Conservation (phyloP, 164 flowering plant species). For the Cinnamomum chago region DNA sequence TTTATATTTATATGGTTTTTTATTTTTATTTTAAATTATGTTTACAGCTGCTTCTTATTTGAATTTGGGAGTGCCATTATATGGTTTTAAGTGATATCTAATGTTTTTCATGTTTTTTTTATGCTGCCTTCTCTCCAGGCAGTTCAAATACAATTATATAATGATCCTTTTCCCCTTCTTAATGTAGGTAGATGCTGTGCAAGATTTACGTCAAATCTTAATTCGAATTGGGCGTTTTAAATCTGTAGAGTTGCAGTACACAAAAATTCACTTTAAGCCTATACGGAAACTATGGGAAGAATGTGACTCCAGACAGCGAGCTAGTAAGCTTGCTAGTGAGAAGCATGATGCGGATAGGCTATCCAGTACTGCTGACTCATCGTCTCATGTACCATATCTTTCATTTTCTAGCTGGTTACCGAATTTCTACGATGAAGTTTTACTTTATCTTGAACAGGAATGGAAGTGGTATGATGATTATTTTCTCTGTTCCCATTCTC, state of each 20-base stretch:
- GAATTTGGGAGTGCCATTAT: neutral
- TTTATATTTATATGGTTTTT: neutral
- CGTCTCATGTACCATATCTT: constrained; percentile 30
- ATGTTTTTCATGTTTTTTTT: neutral
- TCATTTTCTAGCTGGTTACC: constrained; percentile 89
- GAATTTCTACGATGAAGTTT: constrained; percentile 85
- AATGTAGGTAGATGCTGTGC: constrained; percentile 70
- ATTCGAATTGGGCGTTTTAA: constrained; percentile 88
- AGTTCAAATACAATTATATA: neutral
- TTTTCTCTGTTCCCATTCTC: neutral
- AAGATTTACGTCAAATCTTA: constrained; percentile 83
- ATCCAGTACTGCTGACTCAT: constrained; percentile 36
- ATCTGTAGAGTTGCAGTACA: constrained; percentile 74
- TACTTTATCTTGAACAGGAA: constrained; percentile 95
- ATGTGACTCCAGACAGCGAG: constrained; percentile 57
- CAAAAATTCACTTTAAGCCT: constrained; percentile 82
- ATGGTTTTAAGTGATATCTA: neutral
- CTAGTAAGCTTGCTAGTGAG: constrained; percentile 50
- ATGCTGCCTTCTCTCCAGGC: neutral
- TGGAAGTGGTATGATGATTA: constrained; percentile 85
- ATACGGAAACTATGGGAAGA: constrained; percentile 88
- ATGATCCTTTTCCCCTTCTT: neutral
- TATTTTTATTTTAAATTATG: neutral
- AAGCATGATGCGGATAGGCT: constrained; percentile 53
- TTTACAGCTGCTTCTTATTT: too few relatives aligned